These are phyloP conservation scores for cucumber (Cucumis sativus) DNA, from an alignment of 306 rosid species.

Conservation along the genomic window Cucumber_9930_V3 NC_026659.2:26762501-26763000, in stretches of 20 bases:
- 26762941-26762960: slow-evolving; percentile 86
- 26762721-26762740: slow-evolving; percentile 49
- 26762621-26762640: not conserved
- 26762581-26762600: slow-evolving; percentile 86
- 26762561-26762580: slow-evolving; percentile 93
- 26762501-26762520: slow-evolving; percentile 91
- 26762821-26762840: slow-evolving; percentile 10
- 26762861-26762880: not conserved
- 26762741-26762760: slow-evolving; percentile 33
- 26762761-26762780: slow-evolving; percentile 55
- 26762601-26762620: slow-evolving; percentile 19
- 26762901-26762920: slow-evolving; percentile 59
- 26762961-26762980: slow-evolving; percentile 81
- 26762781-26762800: slow-evolving; percentile 38
- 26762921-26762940: slow-evolving; percentile 89
- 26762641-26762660: not conserved
- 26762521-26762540: slow-evolving; percentile 45
- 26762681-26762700: slow-evolving; percentile 1
- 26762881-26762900: slow-evolving; percentile 55
- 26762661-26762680: not conserved
- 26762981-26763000: slow-evolving; percentile 55
- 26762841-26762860: slow-evolving; percentile 4
- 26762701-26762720: slow-evolving; percentile 51
- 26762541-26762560: slow-evolving; percentile 57
- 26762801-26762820: slow-evolving; percentile 12